These are phyloP conservation scores for Platismatia glauca DNA, from an alignment of 495 filamentous ascomycete genomes.

Conservation along the genomic window DNA sequence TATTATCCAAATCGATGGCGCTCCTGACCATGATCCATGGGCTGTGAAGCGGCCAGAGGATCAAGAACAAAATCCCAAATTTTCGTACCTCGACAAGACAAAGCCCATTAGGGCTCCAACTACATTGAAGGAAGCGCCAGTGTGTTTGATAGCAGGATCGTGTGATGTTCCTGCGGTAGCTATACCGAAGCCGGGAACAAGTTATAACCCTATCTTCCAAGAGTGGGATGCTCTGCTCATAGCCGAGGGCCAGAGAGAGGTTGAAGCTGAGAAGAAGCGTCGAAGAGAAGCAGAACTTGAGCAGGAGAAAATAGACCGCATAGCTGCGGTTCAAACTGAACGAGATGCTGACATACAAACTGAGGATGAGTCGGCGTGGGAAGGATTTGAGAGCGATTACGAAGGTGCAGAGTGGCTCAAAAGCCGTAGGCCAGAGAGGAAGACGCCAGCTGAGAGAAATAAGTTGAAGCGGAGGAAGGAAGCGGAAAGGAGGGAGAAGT, in stretches of 20 bases:
- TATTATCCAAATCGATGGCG: slow-evolving; percentile 45
- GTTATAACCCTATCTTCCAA: slow-evolving; percentile 81
- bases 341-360: slow-evolving; percentile 63
- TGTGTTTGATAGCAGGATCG: slow-evolving; percentile 70
- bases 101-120: slow-evolving; percentile 61
- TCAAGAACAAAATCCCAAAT: slow-evolving; percentile 40
- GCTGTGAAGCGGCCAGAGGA: slow-evolving; percentile 36
- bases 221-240: slow-evolving; percentile 72
- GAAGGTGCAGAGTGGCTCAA: slow-evolving; percentile 53
- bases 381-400: slow-evolving; percentile 67
- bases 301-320: slow-evolving; percentile 38
- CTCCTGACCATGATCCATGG: slow-evolving; percentile 69
- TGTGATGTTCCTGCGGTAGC: slow-evolving; percentile 69
- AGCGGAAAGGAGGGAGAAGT: slow-evolving; percentile 60
- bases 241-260: slow-evolving; percentile 64
- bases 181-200: slow-evolving; percentile 68
- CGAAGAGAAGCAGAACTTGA: slow-evolving; percentile 59
- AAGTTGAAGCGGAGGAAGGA: slow-evolving; percentile 80
- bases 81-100: slow-evolving; percentile 53
- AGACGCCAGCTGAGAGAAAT: slow-evolving; percentile 79
- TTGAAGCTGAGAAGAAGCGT: slow-evolving; percentile 71
- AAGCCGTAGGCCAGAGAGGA: slow-evolving; percentile 67
- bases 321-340: slow-evolving; percentile 49
- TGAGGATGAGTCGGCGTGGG: slow-evolving; percentile 83
- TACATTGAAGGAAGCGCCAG: slow-evolving; percentile 65